These are phyloP conservation scores for Auricularia sp. DNA, from an alignment of 768 basidiomycete species.

Conservation along the genomic window DNA sequence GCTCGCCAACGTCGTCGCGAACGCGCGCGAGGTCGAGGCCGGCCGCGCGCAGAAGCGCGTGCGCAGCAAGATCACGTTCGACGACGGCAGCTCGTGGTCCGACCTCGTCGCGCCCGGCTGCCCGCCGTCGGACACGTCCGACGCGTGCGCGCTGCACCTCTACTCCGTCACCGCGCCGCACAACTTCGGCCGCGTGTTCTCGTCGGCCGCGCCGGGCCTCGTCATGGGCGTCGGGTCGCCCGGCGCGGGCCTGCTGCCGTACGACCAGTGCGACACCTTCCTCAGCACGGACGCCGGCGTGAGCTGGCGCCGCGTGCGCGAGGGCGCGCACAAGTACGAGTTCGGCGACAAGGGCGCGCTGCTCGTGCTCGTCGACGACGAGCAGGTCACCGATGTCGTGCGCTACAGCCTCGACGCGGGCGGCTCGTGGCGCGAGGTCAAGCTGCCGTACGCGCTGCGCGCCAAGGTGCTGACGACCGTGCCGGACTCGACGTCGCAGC, in stretches of 20 bases:
- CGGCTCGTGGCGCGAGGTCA: conserved; percentile 25
- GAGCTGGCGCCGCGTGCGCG: conserved; percentile 69
- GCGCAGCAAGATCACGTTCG: conserved; percentile 75
- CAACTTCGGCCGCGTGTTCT: conserved; percentile 91
- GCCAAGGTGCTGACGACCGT: conserved; percentile 77
- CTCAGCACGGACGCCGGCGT: conserved; percentile 83
- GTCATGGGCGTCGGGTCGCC: conserved; percentile 96
- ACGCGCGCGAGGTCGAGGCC: conserved; percentile 74
- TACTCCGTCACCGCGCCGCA: conserved; percentile 89
- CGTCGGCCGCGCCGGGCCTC: conserved; percentile 87
- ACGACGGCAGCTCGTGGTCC: conserved; percentile 50
- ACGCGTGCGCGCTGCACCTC: conserved; percentile 75
- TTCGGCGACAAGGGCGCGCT: conserved; percentile 87
- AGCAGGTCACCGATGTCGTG: conserved; percentile 58
- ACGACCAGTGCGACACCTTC: conserved; percentile 89
- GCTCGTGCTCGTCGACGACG: conserved; percentile 73
- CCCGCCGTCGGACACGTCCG: conserved; percentile 29
- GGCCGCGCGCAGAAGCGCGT: conserved; percentile 61
- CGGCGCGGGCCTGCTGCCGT: conserved; percentile 54
- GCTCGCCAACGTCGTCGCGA: conserved; percentile 85
- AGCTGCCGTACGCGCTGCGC: conserved; percentile 60
- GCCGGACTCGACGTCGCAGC: conserved; percentile 92
- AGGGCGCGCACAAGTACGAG: conserved; percentile 85
- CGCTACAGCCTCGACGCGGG: conserved; percentile 80
- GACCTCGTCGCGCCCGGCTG: conserved; percentile 43